Percentiles rank a stretch among this genome's conserved stretches.
Evolutionary conservation across 73 alveolate species (phyloP).

Genomic region (Tetrahymena borealis): DNA sequence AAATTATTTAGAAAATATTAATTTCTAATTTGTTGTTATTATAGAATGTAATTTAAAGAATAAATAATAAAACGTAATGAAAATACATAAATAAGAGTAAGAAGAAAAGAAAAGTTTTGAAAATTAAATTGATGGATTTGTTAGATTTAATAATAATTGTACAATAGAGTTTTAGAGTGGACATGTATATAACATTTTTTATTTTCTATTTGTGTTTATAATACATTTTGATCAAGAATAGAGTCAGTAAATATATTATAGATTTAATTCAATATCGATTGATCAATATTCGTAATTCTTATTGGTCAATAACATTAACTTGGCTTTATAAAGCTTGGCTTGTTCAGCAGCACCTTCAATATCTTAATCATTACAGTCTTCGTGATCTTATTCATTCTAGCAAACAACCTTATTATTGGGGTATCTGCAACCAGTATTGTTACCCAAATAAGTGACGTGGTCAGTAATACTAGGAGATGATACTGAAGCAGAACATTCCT

Average conservation of each 20-base stretch:
- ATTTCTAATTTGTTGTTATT: no score
- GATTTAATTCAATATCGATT: neutral
- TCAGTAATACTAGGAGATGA: neutral
- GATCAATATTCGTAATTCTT: neutral
- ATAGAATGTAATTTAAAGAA: no score
- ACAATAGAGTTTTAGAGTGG: no score
- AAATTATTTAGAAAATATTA: no score
- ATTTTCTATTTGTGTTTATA: no score
- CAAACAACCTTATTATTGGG: neutral
- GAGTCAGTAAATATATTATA: neutral
- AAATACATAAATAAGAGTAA: no score
- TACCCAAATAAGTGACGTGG: neutral
- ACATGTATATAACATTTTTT: no score
- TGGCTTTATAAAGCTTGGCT: neutral
- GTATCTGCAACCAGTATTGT: neutral
- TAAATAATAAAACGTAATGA: no score
- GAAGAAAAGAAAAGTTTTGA: no score
- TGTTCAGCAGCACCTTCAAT: neutral
- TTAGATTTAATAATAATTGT: no score
- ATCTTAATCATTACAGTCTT: neutral
- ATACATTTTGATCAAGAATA: no score
- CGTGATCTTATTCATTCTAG: neutral
- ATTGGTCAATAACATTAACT: neutral
- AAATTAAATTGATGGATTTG: no score
- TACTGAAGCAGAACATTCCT: neutral